Base-by-base conservation (phyloP, 306 rosid species). In the Malus asiatica region DNA sequence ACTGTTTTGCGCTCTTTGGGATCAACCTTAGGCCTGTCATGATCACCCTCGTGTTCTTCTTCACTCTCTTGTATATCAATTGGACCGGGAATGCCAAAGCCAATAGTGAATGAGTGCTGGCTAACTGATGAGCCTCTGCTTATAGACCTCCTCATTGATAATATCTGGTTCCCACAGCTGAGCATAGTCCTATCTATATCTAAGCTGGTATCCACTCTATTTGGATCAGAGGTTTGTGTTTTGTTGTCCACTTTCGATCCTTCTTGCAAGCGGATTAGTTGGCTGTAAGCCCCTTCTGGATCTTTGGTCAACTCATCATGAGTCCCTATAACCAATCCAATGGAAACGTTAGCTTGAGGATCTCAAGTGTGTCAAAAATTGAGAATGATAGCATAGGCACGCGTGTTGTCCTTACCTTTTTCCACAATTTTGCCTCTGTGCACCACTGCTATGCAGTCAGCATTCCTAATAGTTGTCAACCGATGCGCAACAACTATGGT, bases 401-500 rank as follows among this genome's bases (percentile, higher is more conserved):
- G 53, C 53, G 16, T 46, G 16, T 46, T 46, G 53, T 22, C 8
- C 78, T 45, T 64, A 88, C 98, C 97, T 86, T 80, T 33, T 80
- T 92, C 97, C 51, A 95, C 87, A 46, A 95, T 81, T 87, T 89
- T 90, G 30, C 98, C 98, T 76, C 83, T 84, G 55, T 92, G 90
- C 76, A 95, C 92, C 77, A 95, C 96, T 51, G 97, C 96, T 77
- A 95, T 95, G 67, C 68, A 69, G 70, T 92, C 91, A 27, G 93
- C 93, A 79, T 92, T 92, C 78, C 93, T 88, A 67, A 92, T 81
- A 25, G 98, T 92, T 20, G 93, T 92, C 85, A 95, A 86, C 46
- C 98, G 97, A 84, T 95, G 98, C 6, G 98, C 97, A 75, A 95
- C 93, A 55, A 95, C 89, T 38, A 92, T 79, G 6, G 98, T 95